A percentile compares a stretch with the other conserved stretches of the same genome.
Evolutionary conservation across 371 early-diverging fungal genomes (phyloP).

Genomic region (Zychaea mexicana): DNA sequence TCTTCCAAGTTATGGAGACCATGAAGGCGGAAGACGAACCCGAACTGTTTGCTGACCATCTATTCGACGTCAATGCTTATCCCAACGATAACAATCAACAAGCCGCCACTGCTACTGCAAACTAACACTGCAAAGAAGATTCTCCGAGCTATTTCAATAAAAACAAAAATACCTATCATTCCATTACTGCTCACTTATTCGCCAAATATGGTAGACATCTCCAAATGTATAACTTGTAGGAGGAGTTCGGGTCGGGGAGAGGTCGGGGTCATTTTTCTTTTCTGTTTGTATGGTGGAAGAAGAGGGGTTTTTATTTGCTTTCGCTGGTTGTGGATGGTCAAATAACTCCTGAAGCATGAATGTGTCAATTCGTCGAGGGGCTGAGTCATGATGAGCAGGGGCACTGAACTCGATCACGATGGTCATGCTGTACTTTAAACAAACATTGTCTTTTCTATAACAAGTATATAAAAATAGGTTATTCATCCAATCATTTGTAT

Average conservation of each 20-base stretch:
- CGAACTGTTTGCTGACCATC: not conserved
- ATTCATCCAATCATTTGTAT: not conserved
- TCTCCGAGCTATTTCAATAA: not conserved
- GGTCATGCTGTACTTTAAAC: not conserved
- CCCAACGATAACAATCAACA: not conserved
- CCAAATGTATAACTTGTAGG: too few relatives aligned
- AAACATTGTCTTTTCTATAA: not conserved
- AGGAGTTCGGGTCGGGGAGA: too few relatives aligned
- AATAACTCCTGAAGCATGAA: too few relatives aligned
- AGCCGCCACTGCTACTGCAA: too few relatives aligned
- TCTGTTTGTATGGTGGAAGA: too few relatives aligned
- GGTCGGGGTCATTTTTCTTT: too few relatives aligned
- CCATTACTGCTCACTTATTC: too few relatives aligned
- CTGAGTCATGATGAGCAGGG: not conserved
- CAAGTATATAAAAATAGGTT: constrained; percentile 1
- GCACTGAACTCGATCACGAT: not conserved
- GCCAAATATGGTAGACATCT: too few relatives aligned
- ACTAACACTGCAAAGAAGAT: not conserved
- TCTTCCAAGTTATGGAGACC: not conserved
- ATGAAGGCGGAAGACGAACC: not conserved
- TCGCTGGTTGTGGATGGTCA: too few relatives aligned
- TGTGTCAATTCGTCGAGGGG: too few relatives aligned
- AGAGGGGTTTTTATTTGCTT: too few relatives aligned
- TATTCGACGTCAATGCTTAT: not conserved
- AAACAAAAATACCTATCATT: too few relatives aligned